Evolutionary conservation across 192 early-diverging fungal species (phyloP).

Genomic region (Umbelopsis vinacea): DNA sequence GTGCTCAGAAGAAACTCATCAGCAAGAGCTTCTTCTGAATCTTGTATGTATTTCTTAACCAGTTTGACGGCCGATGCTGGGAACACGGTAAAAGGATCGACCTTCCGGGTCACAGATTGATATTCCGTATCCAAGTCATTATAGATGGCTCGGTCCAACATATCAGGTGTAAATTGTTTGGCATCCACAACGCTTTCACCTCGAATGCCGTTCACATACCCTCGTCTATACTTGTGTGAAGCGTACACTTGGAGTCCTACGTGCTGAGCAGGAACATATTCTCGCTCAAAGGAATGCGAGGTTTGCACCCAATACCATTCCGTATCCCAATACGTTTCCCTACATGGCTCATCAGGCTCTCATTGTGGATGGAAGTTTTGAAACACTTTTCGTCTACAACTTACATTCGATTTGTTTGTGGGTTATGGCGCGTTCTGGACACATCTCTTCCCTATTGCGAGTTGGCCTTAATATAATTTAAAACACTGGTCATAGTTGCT

Average conservation of each 20-base stretch:
- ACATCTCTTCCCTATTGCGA: conserved; percentile 47
- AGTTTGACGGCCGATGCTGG: conserved; percentile 53
- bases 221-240: conserved; percentile 55
- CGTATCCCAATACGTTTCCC: conserved; percentile 50
- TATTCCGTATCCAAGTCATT: conserved; percentile 24
- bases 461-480: not conserved
- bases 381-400: not conserved
- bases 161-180: conserved; percentile 33
- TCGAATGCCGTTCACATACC: conserved; percentile 51
- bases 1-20: conserved; percentile 46
- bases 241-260: conserved; percentile 54
- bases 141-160: conserved; percentile 43
- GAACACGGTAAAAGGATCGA: conserved; percentile 53
- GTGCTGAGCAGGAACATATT: conserved; percentile 38
- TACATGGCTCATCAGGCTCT: not conserved
- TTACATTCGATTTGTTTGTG: conserved; percentile 44
- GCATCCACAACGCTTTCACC: conserved; percentile 45
- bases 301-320: conserved; percentile 49
- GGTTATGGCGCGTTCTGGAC: conserved; percentile 44
- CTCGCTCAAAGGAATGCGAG: conserved; percentile 36
- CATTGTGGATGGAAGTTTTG: not conserved
- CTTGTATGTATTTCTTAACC: conserved; percentile 43
- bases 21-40: conserved; percentile 43
- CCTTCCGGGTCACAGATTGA: conserved; percentile 32
- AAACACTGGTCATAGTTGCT: not conserved